Evolutionary conservation across 208 protist genomes (phyloP).

Genomic region (Crithidia bombi): DNA sequence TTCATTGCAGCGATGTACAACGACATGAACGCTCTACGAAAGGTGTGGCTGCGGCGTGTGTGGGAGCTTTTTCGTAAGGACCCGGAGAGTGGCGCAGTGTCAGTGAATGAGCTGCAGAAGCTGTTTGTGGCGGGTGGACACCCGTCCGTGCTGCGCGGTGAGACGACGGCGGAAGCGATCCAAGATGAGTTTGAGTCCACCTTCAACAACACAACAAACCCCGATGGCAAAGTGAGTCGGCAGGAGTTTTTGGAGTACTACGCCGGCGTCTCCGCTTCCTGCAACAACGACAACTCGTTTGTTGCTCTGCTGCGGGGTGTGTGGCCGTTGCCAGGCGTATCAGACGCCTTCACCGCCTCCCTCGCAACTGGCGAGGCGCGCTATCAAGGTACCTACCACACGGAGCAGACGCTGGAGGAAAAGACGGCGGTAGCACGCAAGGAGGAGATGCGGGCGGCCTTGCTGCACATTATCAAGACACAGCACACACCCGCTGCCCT

Average conservation of each 20-base stretch:
- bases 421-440: slow-evolving; percentile 49
- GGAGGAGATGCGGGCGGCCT: slow-evolving; percentile 41
- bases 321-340: slow-evolving; percentile 54
- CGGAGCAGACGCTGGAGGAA: slow-evolving; percentile 45
- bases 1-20: slow-evolving; percentile 71
- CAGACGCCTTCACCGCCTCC: slow-evolving; percentile 28
- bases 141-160: slow-evolving; percentile 59
- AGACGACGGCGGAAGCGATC: slow-evolving; percentile 44
- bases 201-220: slow-evolving; percentile 87
- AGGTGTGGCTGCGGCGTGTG: slow-evolving; percentile 65
- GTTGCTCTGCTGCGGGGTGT: slow-evolving; percentile 59
- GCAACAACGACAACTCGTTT: slow-evolving; percentile 67
- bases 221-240: slow-evolving; percentile 66
- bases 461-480: slow-evolving; percentile 42
- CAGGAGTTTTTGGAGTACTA: slow-evolving; percentile 91
- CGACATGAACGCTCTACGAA: slow-evolving; percentile 53
- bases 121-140: slow-evolving; percentile 56
- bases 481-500: slow-evolving; percentile 55
- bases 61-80: slow-evolving; percentile 64
- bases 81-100: slow-evolving; percentile 32
- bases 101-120: slow-evolving; percentile 47
- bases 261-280: slow-evolving; percentile 57
- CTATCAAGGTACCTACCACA: slow-evolving; percentile 40
- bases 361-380: slow-evolving; percentile 19
- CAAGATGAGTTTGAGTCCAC: slow-evolving; percentile 55